Conservation (phyloP, 805 yeast genomes). For the Spathaspora sp. region DNA sequence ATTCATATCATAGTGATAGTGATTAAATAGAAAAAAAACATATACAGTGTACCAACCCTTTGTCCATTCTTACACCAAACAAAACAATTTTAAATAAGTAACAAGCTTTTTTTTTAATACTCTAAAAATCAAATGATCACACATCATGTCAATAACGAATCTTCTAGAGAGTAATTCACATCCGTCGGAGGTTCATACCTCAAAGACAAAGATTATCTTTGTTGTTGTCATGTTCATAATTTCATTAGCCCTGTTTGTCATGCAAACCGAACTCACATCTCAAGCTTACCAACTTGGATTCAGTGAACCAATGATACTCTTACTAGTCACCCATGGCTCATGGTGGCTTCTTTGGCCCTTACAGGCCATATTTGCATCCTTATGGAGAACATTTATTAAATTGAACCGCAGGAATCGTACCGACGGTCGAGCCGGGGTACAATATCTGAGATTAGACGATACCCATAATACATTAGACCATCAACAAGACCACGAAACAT, state of each 20-base stretch:
- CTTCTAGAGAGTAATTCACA: slow-evolving; percentile 13
- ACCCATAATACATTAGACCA: slow-evolving; percentile 7
- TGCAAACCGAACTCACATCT: slow-evolving; percentile 78
- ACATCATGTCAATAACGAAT: slow-evolving; percentile 31
- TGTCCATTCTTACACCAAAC: not conserved
- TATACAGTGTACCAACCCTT: not conserved
- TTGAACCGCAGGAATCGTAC: not conserved
- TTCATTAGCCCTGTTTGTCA: slow-evolving; percentile 56
- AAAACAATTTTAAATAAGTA: not conserved
- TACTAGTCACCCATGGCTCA: slow-evolving; percentile 71
- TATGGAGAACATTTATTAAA: slow-evolving; percentile 8
- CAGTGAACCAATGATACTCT: slow-evolving; percentile 64
- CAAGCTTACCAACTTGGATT: slow-evolving; percentile 58
- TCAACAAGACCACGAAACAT: slow-evolving; percentile 7
- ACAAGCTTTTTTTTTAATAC: not conserved
- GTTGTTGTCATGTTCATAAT: slow-evolving; percentile 29
- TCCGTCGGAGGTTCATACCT: slow-evolving; percentile 18
- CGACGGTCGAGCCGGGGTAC: slow-evolving; percentile 11
- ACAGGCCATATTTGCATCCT: slow-evolving; percentile 52
- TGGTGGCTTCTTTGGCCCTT: slow-evolving; percentile 75
- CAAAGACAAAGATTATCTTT: slow-evolving; percentile 35
- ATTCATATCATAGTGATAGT: slow-evolving; percentile 34
- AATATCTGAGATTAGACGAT: slow-evolving; percentile 15
- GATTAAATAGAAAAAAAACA: slow-evolving; percentile 19
- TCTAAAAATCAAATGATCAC: not conserved